These are phyloP conservation scores for Abrus pulchellus DNA, from an alignment of 306 rosid species.

Conservation along the genomic window DNA sequence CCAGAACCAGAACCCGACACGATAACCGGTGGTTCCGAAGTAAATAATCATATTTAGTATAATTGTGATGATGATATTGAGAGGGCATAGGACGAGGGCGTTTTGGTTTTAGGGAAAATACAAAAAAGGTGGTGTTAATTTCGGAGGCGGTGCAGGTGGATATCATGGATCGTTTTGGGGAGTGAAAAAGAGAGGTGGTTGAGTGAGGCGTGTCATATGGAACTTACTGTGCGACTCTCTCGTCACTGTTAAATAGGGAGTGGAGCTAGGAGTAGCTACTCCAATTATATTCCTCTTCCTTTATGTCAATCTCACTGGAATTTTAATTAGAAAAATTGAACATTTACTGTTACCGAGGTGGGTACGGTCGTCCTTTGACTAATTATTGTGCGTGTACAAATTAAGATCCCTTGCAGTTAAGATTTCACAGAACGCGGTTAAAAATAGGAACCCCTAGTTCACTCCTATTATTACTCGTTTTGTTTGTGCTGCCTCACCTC, in stretches of 20 bases:
- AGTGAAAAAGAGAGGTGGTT: slow-evolving; percentile 38
- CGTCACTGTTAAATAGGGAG: slow-evolving; percentile 52
- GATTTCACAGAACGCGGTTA: slow-evolving; percentile 54
- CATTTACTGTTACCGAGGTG: background rate
- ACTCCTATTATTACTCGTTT: background rate
- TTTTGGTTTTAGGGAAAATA: slow-evolving; percentile 7
- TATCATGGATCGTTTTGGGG: slow-evolving; percentile 28
- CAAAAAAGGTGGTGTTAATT: slow-evolving; percentile 19
- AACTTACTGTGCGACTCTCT: slow-evolving; percentile 44
- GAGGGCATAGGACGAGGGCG: slow-evolving; percentile 44
- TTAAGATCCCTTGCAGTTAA: slow-evolving; percentile 41
- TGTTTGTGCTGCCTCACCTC: background rate
- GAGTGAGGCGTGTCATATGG: slow-evolving; percentile 52
- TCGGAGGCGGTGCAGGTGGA: slow-evolving; percentile 45
- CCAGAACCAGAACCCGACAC: slow-evolving; percentile 43
- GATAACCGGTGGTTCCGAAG: slow-evolving; percentile 44
- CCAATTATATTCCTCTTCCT: slow-evolving; percentile 27
- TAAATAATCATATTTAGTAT: too few species aligned
- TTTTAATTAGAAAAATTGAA: background rate
- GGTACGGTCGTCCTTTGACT: slow-evolving; percentile 54
- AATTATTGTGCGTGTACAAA: slow-evolving; percentile 40
- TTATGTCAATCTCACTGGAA: slow-evolving; percentile 5
- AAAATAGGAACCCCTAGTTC: slow-evolving; percentile 28
- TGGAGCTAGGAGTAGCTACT: slow-evolving; percentile 25
- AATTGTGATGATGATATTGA: background rate